Conservation (phyloP, 495 filamentous ascomycete genomes). For the Xylaria castorea region DNA sequence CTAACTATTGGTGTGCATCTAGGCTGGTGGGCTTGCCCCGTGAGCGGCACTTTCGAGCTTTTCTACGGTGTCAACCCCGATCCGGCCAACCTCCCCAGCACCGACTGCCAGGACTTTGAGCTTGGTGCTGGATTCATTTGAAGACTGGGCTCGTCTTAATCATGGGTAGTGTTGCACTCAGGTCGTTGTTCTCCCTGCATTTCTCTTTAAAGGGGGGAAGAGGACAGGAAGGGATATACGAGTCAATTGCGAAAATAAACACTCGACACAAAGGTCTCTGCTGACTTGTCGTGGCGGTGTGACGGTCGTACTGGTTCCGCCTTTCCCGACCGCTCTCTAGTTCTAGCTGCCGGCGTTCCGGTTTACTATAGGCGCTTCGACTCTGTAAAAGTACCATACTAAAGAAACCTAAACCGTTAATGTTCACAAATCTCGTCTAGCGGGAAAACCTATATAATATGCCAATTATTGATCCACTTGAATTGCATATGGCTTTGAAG, state of each 20-base stretch:
- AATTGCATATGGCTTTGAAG: no score
- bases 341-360: no score
- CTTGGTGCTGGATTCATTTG: slow-evolving; percentile 6
- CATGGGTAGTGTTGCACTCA: background rate
- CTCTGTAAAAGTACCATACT: no score
- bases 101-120: slow-evolving; percentile 1
- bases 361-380: no score
- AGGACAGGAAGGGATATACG: background rate
- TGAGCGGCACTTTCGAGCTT: slow-evolving; percentile 20
- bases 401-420: no score
- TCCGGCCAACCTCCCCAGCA: slow-evolving; percentile 13
- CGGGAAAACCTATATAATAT: no score
- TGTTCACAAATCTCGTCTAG: no score
- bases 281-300: no score
- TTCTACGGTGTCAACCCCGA: slow-evolving; percentile 20
- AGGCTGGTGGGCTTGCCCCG: slow-evolving; percentile 29
- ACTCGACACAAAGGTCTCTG: no score
- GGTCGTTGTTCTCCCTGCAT: background rate
- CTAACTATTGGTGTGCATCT: background rate
- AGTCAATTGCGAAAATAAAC: background rate
- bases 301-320: no score
- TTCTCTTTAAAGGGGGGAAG: background rate
- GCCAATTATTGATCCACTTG: no score
- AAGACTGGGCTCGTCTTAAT: background rate
- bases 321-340: no score